A percentile compares a stretch with the other conserved stretches of the same genome.
Evolutionary conservation across 108 stramenopile species (phyloP).

Genomic region (Cyclotella cryptica): DNA sequence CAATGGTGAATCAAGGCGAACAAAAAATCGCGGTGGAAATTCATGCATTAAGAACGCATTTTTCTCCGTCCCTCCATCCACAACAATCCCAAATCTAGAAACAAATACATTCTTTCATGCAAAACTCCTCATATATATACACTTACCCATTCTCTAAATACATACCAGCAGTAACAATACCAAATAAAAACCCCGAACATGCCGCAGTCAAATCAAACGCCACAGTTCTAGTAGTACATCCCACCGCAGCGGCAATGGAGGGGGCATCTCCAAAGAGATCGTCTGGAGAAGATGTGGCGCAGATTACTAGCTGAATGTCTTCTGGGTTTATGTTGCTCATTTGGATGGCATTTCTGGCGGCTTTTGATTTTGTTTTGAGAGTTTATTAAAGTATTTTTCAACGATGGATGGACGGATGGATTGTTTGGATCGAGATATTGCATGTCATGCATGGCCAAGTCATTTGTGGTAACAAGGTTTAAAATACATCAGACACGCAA

Average conservation of each 20-base stretch:
- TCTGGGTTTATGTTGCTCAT: constrained; percentile 66
- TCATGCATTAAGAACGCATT: neutral
- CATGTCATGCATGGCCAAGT: no score
- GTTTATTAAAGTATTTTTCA: neutral
- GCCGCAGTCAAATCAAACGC: constrained; percentile 98
- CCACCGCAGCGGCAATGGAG: constrained; percentile 80
- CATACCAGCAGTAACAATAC: constrained; percentile 89
- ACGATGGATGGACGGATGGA: neutral
- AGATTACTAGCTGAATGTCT: constrained; percentile 92
- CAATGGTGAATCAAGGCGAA: neutral
- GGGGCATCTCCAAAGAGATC: constrained; percentile 97
- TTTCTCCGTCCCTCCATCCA: neutral
- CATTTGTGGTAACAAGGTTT: neutral
- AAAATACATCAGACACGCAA: neutral
- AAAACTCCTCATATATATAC: neutral
- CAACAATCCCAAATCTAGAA: neutral
- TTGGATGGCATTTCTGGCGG: constrained; percentile 79
- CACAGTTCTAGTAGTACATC: constrained; percentile 66
- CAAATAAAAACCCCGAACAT: constrained; percentile 96
- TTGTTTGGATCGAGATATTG: neutral
- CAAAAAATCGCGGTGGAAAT: no score
- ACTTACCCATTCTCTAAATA: constrained; percentile 66
- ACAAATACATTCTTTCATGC: no score
- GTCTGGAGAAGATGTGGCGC: constrained; percentile 92
- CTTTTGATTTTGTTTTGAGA: constrained; percentile 23